These are phyloP conservation scores for Phalaenopsis aphrodite DNA, from an alignment of 106 monocot genomes.

Conservation along the genomic window DNA sequence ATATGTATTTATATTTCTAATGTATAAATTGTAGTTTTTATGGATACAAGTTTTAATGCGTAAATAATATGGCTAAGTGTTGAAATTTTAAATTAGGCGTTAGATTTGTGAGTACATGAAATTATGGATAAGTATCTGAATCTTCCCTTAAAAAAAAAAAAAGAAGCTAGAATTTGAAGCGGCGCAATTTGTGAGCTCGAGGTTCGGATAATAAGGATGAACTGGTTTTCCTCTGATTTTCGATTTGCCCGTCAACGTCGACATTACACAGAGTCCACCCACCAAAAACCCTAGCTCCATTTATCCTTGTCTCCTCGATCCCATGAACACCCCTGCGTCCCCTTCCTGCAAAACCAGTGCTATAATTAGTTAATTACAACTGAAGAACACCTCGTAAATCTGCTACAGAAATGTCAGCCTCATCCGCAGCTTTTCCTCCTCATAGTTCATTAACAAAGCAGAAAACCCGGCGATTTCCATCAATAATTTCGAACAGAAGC, in stretches of 20 bases:
- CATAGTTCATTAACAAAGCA: neutral
- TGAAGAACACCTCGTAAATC: neutral
- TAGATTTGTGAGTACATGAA: no score
- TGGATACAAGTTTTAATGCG: no score
- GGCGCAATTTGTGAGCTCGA: no score
- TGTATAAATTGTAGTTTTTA: no score
- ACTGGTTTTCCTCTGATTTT: no score
- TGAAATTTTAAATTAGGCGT: no score
- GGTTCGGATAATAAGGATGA: no score
- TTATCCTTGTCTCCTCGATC: neutral
- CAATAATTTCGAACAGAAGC: neutral
- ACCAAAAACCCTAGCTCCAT: neutral
- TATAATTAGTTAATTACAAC: neutral
- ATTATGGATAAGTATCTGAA: no score
- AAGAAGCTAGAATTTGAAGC: no score
- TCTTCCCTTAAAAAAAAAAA: no score
- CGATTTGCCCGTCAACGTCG: neutral
- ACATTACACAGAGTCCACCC: neutral
- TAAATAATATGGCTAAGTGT: no score
- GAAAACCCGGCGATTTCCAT: neutral
- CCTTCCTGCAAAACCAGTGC: neutral
- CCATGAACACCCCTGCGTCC: neutral
- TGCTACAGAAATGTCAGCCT: neutral
- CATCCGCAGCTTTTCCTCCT: neutral
- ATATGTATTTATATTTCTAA: no score